These are phyloP conservation scores for Phytophthora hybrid DNA, from an alignment of 352 stramenopile genomes.

Conservation along the genomic window DNA sequence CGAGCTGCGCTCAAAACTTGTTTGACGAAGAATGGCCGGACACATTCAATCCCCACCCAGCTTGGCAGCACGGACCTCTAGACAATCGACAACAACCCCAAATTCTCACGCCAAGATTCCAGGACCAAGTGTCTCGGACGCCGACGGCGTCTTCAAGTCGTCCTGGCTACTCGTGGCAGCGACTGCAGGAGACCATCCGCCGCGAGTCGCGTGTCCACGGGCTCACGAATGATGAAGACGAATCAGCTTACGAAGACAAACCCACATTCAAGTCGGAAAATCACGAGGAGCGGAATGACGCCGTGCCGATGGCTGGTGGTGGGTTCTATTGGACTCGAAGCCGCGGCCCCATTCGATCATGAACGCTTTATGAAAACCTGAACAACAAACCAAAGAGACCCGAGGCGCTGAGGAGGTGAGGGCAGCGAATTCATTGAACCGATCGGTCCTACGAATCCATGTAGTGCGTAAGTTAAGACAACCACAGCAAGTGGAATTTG, in stretches of 20 bases:
- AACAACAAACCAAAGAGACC: constrained; percentile 20
- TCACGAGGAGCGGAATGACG: constrained; percentile 13
- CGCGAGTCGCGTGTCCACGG: constrained; percentile 73
- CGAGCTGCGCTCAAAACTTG: constrained; percentile 9
- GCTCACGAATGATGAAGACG: constrained; percentile 57
- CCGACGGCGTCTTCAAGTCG: constrained; percentile 25
- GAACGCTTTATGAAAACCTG: constrained; percentile 17
- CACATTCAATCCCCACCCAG: not conserved
- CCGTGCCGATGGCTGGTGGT: not conserved
- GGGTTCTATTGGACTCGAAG: constrained; percentile 39
- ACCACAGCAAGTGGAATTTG: constrained; percentile 27
- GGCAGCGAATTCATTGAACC: constrained; percentile 18
- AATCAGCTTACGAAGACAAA: constrained; percentile 42
- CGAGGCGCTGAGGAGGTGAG: constrained; percentile 6
- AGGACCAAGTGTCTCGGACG: constrained; percentile 9
- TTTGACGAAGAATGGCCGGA: constrained; percentile 18
- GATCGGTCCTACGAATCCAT: constrained; percentile 28
- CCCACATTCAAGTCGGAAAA: constrained; percentile 24
- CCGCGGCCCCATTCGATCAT: constrained; percentile 27
- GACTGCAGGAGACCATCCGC: constrained; percentile 77
- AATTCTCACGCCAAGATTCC: not conserved
- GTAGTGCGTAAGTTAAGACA: constrained; percentile 29
- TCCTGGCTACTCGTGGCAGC: constrained; percentile 78
- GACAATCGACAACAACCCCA: not conserved
- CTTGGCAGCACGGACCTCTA: constrained; percentile 6